These are phyloP conservation scores for Suhomyces taliae DNA, from an alignment of 1,139 yeast species.

Conservation along the genomic window DNA sequence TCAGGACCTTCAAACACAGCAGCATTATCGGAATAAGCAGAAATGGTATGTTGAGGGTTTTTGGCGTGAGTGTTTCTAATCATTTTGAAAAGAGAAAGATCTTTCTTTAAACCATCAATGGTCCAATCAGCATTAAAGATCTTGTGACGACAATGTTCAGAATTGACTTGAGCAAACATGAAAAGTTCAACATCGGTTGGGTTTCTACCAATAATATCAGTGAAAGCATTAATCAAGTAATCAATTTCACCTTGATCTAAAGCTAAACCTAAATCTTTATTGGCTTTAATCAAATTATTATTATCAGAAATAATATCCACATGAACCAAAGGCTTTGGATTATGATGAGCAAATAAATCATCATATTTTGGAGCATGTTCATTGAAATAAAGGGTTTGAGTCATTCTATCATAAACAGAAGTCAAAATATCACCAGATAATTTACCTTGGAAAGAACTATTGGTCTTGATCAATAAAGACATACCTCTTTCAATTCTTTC, in stretches of 20 bases:
- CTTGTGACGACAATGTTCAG: conserved; percentile 99
- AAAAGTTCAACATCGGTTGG: conserved; percentile 98
- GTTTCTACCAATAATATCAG: conserved; percentile 71
- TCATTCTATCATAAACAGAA: conserved; percentile 91
- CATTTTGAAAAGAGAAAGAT: conserved; percentile 84
- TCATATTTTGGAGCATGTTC: conserved; percentile 58
- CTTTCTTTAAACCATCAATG: conserved; percentile 78
- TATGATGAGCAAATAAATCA: conserved; percentile 74
- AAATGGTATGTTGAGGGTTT: conserved; percentile 79
- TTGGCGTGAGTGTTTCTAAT: conserved; percentile 88
- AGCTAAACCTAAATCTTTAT: conserved; percentile 85
- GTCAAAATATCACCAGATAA: conserved; percentile 54
- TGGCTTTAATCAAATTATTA: conserved; percentile 70
- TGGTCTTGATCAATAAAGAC: conserved; percentile 67
- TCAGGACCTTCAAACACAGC: conserved; percentile 91
- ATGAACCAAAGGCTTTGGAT: conserved; percentile 82
- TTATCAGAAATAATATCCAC: conserved; percentile 64
- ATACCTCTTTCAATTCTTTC: conserved; percentile 91
- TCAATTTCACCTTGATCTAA: conserved; percentile 91
- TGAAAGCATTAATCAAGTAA: conserved; percentile 80
- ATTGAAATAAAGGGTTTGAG: conserved; percentile 66
- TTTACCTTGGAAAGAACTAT: conserved; percentile 54
- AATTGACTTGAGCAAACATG: conserved; percentile 99
- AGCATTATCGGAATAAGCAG: conserved; percentile 97
- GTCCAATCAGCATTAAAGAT: conserved; percentile 99